Conservation (phyloP, 1,284 basidiomycete genomes). For the Trichosporon sp. region DNA sequence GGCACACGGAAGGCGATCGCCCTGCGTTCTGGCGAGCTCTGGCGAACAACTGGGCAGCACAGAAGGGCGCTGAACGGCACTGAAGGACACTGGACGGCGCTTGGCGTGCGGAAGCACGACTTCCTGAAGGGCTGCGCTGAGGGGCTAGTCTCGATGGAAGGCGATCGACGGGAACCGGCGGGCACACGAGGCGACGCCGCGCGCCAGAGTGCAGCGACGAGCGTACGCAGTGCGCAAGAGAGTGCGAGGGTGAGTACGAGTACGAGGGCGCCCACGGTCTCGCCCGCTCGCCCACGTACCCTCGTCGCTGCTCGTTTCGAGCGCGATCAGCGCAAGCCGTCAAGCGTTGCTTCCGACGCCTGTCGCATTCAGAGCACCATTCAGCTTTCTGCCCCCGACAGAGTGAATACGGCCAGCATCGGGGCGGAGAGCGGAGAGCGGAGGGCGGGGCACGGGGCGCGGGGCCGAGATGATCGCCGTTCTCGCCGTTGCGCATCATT, state of each 20-base stretch:
- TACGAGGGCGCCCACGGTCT: no score
- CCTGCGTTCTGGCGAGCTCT: background rate
- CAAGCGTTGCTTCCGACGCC: background rate
- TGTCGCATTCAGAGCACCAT: no score
- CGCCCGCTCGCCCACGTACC: background rate
- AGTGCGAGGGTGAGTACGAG: no score
- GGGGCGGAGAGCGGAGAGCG: background rate
- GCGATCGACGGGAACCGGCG: background rate
- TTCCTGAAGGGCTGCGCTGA: background rate
- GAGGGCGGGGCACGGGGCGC: background rate
- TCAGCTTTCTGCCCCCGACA: background rate
- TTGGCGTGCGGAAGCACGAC: background rate
- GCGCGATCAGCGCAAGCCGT: background rate
- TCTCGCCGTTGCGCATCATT: background rate
- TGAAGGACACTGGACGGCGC: background rate
- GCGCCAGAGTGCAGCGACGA: background rate
- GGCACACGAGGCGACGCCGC: background rate
- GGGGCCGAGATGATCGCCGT: background rate
- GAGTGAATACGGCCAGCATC: background rate
- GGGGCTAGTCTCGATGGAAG: background rate
- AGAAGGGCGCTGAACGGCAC: no score
- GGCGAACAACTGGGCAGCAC: no score
- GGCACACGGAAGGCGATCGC: background rate
- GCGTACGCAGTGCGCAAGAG: background rate
- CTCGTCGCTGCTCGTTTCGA: background rate